Evolutionary conservation across 257 asterid genomes (phyloP).

Genomic region (Nicotiana undulata): DNA sequence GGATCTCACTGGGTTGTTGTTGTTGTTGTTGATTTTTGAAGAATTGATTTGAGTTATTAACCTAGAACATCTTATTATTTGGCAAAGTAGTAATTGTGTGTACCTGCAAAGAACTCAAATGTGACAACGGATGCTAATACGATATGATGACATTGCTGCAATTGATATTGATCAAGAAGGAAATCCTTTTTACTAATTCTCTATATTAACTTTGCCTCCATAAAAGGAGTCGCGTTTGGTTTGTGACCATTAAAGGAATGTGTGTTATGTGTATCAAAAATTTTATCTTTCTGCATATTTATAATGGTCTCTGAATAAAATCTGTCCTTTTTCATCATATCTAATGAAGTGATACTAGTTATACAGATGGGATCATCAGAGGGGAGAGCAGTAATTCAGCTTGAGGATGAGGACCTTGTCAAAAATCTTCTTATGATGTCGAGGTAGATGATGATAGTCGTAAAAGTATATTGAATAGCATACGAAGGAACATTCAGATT

Average conservation of each 20-base stretch:
- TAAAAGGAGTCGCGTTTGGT: neutral
- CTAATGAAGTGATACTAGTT: slow-evolving; percentile 12
- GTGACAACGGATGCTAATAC: too few relatives aligned
- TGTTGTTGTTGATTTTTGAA: too few relatives aligned
- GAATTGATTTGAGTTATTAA: too few relatives aligned
- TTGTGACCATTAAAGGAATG: neutral
- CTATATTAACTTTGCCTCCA: neutral
- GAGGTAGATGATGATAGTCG: slow-evolving; percentile 23
- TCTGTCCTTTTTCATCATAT: neutral
- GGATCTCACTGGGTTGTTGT: too few relatives aligned
- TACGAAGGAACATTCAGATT: slow-evolving; percentile 30
- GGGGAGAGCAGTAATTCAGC: slow-evolving; percentile 36
- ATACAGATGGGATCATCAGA: slow-evolving; percentile 56
- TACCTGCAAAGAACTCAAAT: too few relatives aligned
- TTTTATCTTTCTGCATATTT: neutral
- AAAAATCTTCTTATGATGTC: slow-evolving; percentile 20
- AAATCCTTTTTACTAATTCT: too few relatives aligned
- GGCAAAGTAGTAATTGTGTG: too few relatives aligned
- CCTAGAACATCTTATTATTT: too few relatives aligned
- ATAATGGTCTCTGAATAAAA: neutral
- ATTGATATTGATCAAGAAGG: too few relatives aligned
- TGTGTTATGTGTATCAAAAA: neutral
- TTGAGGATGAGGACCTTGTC: slow-evolving; percentile 39
- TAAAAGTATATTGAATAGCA: slow-evolving; percentile 18
- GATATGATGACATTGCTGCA: too few relatives aligned